A percentile compares a stretch with the other conserved stretches of the same genome.
phyloP scores from a whole-genome alignment of 2,329 filamentous ascomycete species.

The Saccharata proteae region DNA sequence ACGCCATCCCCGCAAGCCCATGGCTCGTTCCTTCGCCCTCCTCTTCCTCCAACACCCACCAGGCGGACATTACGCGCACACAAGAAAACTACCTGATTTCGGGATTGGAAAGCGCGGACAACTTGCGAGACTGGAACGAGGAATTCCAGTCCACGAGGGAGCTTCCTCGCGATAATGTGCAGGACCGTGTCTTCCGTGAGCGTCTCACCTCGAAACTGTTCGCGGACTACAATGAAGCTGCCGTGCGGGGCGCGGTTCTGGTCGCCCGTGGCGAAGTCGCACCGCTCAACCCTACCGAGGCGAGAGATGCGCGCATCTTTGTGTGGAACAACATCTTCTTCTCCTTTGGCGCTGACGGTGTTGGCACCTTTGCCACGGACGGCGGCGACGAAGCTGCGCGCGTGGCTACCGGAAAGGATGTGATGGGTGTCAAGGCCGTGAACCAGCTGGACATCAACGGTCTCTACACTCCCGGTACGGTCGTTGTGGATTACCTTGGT shows the following conservation, averaged over 20 bases:
- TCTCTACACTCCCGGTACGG: constrained; percentile 88
- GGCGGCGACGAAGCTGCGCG: constrained; percentile 93
- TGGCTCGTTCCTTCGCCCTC: constrained; percentile 71
- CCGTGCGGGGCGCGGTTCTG: constrained; percentile 78
- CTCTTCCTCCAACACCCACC: constrained; percentile 56
- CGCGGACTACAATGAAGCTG: constrained; percentile 94
- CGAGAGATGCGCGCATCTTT: constrained; percentile 88
- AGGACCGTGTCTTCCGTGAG: constrained; percentile 92
- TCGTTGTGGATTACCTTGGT: constrained; percentile 92
- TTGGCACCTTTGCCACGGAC: constrained; percentile 92
- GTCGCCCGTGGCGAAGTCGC: constrained; percentile 88
- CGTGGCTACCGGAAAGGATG: constrained; percentile 93
- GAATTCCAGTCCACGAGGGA: constrained; percentile 96
- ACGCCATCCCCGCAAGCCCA: constrained; percentile 80
- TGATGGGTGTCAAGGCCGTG: constrained; percentile 83
- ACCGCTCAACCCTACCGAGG: constrained; percentile 88
- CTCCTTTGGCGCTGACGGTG: constrained; percentile 93
- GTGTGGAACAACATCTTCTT: constrained; percentile 99
- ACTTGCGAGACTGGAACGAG: constrained; percentile 95
- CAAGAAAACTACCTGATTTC: constrained; percentile 87
- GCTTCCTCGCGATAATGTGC: constrained; percentile 82
- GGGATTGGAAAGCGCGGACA: constrained; percentile 88
- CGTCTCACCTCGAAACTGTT: constrained; percentile 90
- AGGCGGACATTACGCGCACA: constrained; percentile 72
- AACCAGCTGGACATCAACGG: constrained; percentile 95